Percentiles rank a stretch among this genome's conserved stretches.
These are phyloP conservation scores for Cornus controversa DNA, from an alignment of 148 eudicot species.

Conservation along the genomic window DNA sequence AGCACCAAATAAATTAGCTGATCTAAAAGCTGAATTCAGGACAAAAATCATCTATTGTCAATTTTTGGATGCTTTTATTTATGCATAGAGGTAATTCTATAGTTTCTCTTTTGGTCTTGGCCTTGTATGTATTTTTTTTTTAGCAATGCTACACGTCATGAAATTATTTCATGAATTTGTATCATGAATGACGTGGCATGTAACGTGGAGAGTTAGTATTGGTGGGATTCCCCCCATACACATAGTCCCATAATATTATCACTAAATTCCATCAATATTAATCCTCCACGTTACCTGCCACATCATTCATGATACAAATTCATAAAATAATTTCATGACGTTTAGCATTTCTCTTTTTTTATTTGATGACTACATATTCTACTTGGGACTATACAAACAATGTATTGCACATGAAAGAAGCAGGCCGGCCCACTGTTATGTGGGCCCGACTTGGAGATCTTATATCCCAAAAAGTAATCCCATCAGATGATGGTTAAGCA, in stretches of 20 bases:
- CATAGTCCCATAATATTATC: no score
- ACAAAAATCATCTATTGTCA: not conserved
- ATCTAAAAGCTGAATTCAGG: conserved; percentile 5
- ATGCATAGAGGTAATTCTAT: not conserved
- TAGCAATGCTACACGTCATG: no score
- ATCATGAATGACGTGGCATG: no score
- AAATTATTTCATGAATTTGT: no score
- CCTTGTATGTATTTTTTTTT: not conserved
- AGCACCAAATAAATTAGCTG: conserved; percentile 24
- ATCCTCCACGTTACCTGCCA: no score
- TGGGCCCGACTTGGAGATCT: conserved; percentile 25
- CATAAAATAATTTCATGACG: no score
- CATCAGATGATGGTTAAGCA: conserved; percentile 32
- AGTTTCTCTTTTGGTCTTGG: not conserved
- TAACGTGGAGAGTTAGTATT: no score
- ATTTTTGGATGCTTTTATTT: not conserved
- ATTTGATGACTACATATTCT: not conserved
- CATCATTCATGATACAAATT: no score
- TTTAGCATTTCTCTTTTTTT: no score
- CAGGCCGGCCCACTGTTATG: not conserved
- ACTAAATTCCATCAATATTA: no score
- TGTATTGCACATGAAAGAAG: conserved; percentile 6
- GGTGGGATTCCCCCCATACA: no score
- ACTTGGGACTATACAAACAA: not conserved
- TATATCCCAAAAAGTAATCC: conserved; percentile 8